Base-by-base conservation (phyloP, 768 basidiomycete species). In the Lyophyllum shimeji region DNA sequence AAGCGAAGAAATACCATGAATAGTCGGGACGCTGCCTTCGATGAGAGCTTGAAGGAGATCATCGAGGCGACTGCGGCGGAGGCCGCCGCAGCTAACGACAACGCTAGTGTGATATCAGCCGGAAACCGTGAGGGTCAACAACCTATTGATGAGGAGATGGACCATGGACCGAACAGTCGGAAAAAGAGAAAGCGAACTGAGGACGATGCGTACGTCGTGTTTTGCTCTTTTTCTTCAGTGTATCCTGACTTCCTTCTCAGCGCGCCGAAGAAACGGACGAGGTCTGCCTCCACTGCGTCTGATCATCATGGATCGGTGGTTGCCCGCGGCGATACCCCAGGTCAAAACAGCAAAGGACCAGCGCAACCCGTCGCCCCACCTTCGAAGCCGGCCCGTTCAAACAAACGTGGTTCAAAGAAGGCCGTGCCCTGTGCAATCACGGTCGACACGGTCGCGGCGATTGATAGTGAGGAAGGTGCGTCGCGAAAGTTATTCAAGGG, bases 1-100 rank as follows among this genome's bases (percentile, higher is more conserved):
- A 96, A 95, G 74, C 85, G 93, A 50, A 81, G 97, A 57, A 94
- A 93, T 64, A 99, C 97, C 49, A 96, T 99, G 94, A 98, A 98
- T 70, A 95, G 93, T 65, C 79, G 96, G 55, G 96, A 97, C 69
- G 93, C 95, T 15, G 89, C 87, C 12, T 95, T 94, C 67, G 95
- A 96, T 67, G 90, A 95, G 66, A 93, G 87, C 66, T 69, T 90
- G 53, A 87, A 89, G 68, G 87, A 89, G 64, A 74, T 89, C 51
- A 85, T 91, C 49, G 85, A 88, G 63, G 83, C 82, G 37, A 86
- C 86, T 18, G 88, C 87, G 23, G 84, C 85, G 6, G 87, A 89
- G 67, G 88, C 86, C 3, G 82, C 82, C 47, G 81, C 79, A 27
- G 74, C 69, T 8, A 74, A 79, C 47, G 82, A 82, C 39, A 65